Evolutionary conservation across 2,329 filamentous ascomycete genomes (phyloP).

Genomic region (Cadophora gregata): DNA sequence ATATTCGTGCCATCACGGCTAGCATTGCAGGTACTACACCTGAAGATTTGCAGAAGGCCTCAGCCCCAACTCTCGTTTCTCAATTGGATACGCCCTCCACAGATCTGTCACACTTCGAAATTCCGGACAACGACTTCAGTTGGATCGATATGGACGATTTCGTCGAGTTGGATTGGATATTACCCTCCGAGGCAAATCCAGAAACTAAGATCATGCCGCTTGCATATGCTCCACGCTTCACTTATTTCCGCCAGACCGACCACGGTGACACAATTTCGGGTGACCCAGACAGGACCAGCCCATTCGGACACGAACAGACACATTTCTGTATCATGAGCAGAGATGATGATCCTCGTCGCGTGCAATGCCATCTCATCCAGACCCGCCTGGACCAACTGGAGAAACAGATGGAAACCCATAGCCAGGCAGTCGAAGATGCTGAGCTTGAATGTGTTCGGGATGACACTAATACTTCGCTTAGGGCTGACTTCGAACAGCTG

Average conservation of each 20-base stretch:
- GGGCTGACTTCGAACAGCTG: slow-evolving; percentile 66
- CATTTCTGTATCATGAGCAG: slow-evolving; percentile 96
- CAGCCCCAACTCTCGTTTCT: slow-evolving; percentile 54
- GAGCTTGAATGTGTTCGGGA: slow-evolving; percentile 69
- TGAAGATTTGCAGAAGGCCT: slow-evolving; percentile 73
- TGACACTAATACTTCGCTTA: slow-evolving; percentile 56
- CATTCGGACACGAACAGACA: slow-evolving; percentile 91
- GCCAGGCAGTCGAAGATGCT: slow-evolving; percentile 73
- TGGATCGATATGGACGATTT: slow-evolving; percentile 99
- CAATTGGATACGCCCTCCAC: slow-evolving; percentile 63
- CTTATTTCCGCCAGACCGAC: slow-evolving; percentile 96
- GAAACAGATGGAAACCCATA: slow-evolving; percentile 77
- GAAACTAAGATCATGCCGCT: slow-evolving; percentile 94
- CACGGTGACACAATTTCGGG: slow-evolving; percentile 80
- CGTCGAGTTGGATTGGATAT: slow-evolving; percentile 95
- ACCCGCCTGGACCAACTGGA: slow-evolving; percentile 80
- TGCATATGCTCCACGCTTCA: slow-evolving; percentile 91
- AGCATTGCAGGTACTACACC: slow-evolving; percentile 81
- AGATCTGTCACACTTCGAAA: slow-evolving; percentile 88
- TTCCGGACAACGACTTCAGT: slow-evolving; percentile 91
- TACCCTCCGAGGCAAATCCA: slow-evolving; percentile 87
- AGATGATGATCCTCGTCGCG: slow-evolving; percentile 84
- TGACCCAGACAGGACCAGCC: slow-evolving; percentile 83
- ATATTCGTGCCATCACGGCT: slow-evolving; percentile 91
- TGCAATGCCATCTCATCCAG: slow-evolving; percentile 86